Base-by-base conservation (phyloP, 352 stramenopile species). In the Globisporangium orthogonon region DNA sequence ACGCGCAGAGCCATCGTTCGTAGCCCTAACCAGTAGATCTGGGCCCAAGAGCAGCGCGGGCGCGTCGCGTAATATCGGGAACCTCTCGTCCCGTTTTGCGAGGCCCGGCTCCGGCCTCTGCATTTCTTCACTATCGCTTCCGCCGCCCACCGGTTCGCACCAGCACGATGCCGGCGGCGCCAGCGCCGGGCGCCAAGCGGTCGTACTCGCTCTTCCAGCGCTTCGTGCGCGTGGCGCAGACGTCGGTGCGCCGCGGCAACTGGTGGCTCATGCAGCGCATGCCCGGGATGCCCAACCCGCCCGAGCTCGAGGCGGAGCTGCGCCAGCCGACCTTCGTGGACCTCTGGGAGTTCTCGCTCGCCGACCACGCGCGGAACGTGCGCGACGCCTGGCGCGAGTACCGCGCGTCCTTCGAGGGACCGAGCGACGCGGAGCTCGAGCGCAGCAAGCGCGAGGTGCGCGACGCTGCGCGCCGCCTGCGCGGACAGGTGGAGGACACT, bases 151-250 rank as follows among this genome's bases (percentile, higher is more conserved):
- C 23, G 23, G 23, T 23, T 23, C 23, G 23, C 23, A 23, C 23
- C 5, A 44, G 7, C 30, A 31, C 15, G 10, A 56, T 39, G 39
- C 11, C 31, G 28, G 1, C 33, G 35, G 11, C 35, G 63, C 50
- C 62, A 53, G 31, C 52, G 45, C 53, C 67, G 28, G 23, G 23
- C 23, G 57, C 59, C 54, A 87, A 86, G 77, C 23, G 23, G 23
- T 65, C 59, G 57, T 90, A 90, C 73, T 91, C 82, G 70, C 69
- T 91, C 52, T 81, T 92, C 60, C 83, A 94, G 77, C 75, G 69
- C 46, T 60, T 69, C 18, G 74, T 94, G 67, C 83, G 84, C 41
- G 55, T 89, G 50, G 57, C 70, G 52, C 85, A 94, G 76, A 90
- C 71, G 53, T 79, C 74, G 1, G 63, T 83, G 23, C 76, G 83